Evolutionary conservation across 2,329 filamentous ascomycete genomes (phyloP).

Genomic region (Aureobasidium sp.): DNA sequence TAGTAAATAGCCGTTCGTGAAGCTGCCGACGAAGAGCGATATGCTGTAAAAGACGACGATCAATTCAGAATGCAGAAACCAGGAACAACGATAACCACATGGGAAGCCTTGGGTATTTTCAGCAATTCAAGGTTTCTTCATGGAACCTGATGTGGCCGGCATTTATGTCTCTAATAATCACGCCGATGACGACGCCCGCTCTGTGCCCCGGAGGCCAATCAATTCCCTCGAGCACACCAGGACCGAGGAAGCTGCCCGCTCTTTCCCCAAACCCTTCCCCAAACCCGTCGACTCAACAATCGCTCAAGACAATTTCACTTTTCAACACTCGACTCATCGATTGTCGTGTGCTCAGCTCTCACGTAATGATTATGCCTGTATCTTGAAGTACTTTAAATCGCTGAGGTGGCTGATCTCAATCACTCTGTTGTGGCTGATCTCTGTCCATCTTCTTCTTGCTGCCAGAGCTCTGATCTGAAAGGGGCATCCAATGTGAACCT

Average conservation of each 20-base stretch:
- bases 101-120: neutral
- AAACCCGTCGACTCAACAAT: neutral
- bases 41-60: neutral
- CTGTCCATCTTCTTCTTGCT: neutral
- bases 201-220: neutral
- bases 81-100: neutral
- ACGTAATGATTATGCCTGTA: neutral
- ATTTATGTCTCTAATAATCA: neutral
- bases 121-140: neutral
- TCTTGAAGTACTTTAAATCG: neutral
- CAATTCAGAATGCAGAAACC: neutral
- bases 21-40: neutral
- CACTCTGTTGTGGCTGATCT: neutral
- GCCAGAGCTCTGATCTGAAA: neutral
- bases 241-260: neutral
- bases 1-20: neutral
- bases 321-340: neutral
- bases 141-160: neutral
- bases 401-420: neutral
- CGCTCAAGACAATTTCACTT: neutral
- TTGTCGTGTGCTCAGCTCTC: neutral
- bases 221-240: neutral
- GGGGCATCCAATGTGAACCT: no score
- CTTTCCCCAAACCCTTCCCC: neutral
- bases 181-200: neutral